Evolutionary conservation across 768 basidiomycete genomes (phyloP), one percentile per base, ranked within the genome.

Genomic region (Lactarius evosmus): DNA sequence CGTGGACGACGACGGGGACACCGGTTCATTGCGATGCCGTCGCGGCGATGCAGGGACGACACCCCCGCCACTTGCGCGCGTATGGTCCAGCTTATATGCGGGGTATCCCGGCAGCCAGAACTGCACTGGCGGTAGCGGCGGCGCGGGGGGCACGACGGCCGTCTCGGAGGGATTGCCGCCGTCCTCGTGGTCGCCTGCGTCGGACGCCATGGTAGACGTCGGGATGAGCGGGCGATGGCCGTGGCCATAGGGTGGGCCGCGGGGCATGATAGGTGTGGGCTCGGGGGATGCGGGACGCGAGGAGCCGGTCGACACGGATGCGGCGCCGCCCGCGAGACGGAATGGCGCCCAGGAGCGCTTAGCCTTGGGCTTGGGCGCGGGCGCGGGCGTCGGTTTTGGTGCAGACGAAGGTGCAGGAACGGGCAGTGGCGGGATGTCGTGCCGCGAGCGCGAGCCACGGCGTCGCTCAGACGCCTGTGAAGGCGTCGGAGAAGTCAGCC

Each of bases 61-160:
- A 9, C 5, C 19, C 16, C 14, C 25, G 11, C 46, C 51, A 50
- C 17, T 8, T 25, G 46, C 22, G 4, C 30, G 52, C 9, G 27
- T 44, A 12, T 49, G 22, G n/a, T 16, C 38, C 29, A 60, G 30
- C 27, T 62, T 62, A 17, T 58, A 66, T 25, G 67, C 59, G 8
- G 67, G 67, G 22, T 59, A 63, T 7, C 67, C 67, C 0, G 67
- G 67, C 16, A 69, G 38, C 67, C 67, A 69, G 59, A 69, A 69
- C 46, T 69, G 67, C 14, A 69, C 60, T 0, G 67, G 67, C 16
- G 67, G 67, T 7, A 69, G 46, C 2, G 66, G 67, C 2, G 62
- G 61, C 29, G 33, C 60, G 9, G 56, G 67, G 22, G 67, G 67
- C n/a, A 68, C 46, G 2, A 62, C 50, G 3, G 52, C 52, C n/a